These are phyloP conservation scores for Hypsizygus ulmarius DNA, from an alignment of 1,284 basidiomycete genomes.

Conservation along the genomic window DNA sequence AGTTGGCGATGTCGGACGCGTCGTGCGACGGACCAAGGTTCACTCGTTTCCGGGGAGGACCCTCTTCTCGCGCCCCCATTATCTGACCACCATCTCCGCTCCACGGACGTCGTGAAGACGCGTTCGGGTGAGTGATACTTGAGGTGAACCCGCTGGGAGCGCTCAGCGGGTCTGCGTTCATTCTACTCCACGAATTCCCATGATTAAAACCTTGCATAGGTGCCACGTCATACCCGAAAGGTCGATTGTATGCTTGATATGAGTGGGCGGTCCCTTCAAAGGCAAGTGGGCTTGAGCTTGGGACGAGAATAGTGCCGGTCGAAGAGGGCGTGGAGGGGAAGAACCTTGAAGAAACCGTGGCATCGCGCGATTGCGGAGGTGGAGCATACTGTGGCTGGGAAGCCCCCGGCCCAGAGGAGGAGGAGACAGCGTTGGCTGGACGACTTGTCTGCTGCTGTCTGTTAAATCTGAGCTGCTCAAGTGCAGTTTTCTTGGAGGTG, in stretches of 20 bases:
- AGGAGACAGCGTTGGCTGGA: conserved; percentile 31
- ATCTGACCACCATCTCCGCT: conserved; percentile 31
- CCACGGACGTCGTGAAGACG: conserved; percentile 46
- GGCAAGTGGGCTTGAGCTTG: conserved; percentile 64
- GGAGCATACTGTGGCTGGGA: conserved; percentile 26
- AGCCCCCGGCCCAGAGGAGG: conserved; percentile 28
- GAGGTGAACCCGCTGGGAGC: conserved; percentile 58
- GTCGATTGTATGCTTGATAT: conserved; percentile 36
- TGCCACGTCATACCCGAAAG: conserved; percentile 40
- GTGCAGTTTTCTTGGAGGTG: conserved; percentile 47
- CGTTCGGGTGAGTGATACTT: conserved; percentile 39
- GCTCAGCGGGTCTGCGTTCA: conserved; percentile 52
- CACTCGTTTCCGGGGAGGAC: conserved; percentile 66
- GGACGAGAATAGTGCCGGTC: conserved; percentile 61
- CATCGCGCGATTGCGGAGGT: conserved; percentile 48
- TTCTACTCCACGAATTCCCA: conserved; percentile 35
- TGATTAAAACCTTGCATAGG: conserved; percentile 37
- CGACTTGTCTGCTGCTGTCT: conserved; percentile 44
- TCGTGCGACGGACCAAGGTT: conserved; percentile 49
- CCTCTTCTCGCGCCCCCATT: conserved; percentile 45
- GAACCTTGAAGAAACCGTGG: conserved; percentile 39
- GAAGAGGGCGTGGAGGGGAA: conserved; percentile 36
- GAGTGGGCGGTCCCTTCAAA: conserved; percentile 36
- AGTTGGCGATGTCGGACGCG: conserved; percentile 38
- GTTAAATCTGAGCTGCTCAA: conserved; percentile 61